Base-by-base conservation (phyloP, 202 grass and related monocot species). In the Digitaria exilis region DNA sequence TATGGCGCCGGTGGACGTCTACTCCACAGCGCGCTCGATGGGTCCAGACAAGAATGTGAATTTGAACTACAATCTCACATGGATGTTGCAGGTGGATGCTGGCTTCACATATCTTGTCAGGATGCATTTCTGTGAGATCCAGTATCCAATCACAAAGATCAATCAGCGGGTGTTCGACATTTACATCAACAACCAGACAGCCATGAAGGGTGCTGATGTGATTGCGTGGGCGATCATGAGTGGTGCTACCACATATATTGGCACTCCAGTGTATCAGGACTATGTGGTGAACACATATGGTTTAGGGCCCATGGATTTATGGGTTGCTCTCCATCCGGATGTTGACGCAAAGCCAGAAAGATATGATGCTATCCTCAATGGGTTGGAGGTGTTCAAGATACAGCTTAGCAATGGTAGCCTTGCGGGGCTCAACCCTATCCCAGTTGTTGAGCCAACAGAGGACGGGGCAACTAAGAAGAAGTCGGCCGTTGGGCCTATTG, bases 81-180 rank as follows among this genome's bases (percentile, higher is more conserved):
- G 94, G 92, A 25, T 92, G 50, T 74, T 97, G 71, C 83, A 80
- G 63, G 85, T 97, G 22, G 94, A 97, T 84, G 91, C 89, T 64
- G 91, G 91, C 4, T 97, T 90, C 80, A 30, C 5, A 0, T 97
- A 97, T 65, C 89, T 94, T 60, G 75, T 94, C 46, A 84, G 94
- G 86, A 51, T 97, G 48, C 94, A 97, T 85, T 97, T 97, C 81
- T 97, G 94, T 54, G 94, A 97, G 90, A 90, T 97, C 42, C 94
- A 97, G 43, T 81, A 56, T 51, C 89, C 76, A 0, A 75, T 84
- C n/a, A 92, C 88, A 9, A 89, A 78, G 74, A 0, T 19, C 28
- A 94, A 97, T 55, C 84, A 94, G 76, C 85, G 94, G 81, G 86
- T 86, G 6, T 97, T 97, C 19, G 31, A 88, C 49, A 92, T 97